Percentiles rank a stretch among this genome's conserved stretches.
phyloP scores from a whole-genome alignment of 208 protist genomes.

The Zelonia costaricensis region DNA sequence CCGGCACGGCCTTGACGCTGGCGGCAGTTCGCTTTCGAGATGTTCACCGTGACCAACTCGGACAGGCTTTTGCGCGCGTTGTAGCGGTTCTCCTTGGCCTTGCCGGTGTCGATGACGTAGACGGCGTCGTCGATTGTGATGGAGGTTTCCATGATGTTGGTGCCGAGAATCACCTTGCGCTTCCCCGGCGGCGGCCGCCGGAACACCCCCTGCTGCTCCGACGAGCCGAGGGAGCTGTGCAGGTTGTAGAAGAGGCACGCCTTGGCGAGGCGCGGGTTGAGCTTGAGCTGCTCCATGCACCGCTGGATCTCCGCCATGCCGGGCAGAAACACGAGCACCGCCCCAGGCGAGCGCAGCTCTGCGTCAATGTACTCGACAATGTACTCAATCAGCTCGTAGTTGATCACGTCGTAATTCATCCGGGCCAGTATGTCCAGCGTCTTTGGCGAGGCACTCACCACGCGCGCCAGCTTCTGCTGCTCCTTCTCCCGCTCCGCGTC shows the following conservation, averaged over 20 bases:
- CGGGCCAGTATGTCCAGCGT: constrained; percentile 67
- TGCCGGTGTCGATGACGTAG: constrained; percentile 97
- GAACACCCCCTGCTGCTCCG: constrained; percentile 95
- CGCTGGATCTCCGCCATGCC: constrained; percentile 94
- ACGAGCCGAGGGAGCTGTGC: constrained; percentile 92
- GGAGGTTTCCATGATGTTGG: constrained; percentile 98
- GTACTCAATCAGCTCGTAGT: constrained; percentile 94
- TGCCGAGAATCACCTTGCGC: constrained; percentile 96
- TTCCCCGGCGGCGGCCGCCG: constrained; percentile 76
- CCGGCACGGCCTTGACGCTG: constrained; percentile 96
- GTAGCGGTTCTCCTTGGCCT: constrained; percentile 95
- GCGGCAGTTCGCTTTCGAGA: constrained; percentile 93
- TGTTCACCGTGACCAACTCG: constrained; percentile 89
- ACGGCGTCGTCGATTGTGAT: constrained; percentile 98
- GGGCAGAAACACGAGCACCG: constrained; percentile 97
- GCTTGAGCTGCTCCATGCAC: constrained; percentile 85
- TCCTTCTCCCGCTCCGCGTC: constrained; percentile 42
- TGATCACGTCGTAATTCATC: constrained; percentile 93
- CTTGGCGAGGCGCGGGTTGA: constrained; percentile 45
- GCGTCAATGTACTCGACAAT: constrained; percentile 89
- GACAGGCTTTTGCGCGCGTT: constrained; percentile 81
- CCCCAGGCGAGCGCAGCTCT: constrained; percentile 55
- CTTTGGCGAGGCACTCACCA: constrained; percentile 47
- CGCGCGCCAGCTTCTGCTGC: constrained; percentile 42
- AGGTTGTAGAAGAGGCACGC: constrained; percentile 88